Base-by-base conservation (phyloP, 805 yeast genomes). In the Ogataea angusta region DNA sequence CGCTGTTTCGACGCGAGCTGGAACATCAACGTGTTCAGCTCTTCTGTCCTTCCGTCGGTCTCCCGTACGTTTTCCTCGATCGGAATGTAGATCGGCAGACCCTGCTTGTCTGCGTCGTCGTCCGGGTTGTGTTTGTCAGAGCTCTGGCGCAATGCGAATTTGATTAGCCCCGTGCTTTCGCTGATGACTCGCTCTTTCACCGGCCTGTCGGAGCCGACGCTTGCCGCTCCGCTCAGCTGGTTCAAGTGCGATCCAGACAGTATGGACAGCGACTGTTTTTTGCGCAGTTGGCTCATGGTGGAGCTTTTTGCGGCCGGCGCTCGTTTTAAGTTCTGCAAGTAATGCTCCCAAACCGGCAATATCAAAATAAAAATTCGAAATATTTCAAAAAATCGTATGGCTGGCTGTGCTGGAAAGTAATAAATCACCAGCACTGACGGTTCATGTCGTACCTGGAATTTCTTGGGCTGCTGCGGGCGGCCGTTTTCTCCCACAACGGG, bases 1-100 rank as follows among this genome's bases (percentile, higher is more conserved):
- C 80, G 67, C 51, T 78, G 82, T 52, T 80, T 79, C 2, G 70
- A 51, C 0, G 84, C 78, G 36, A 73, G 48, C 30, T 59, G 56
- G 38, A 58, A 67, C 26, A 73, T 51, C 13, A 73, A 12, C 7
- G 46, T 41, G 14, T 38, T 26, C 22, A 34, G 27, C 31, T 42
- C 39, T n/a, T 46, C 33, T 14, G 30, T 12, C 13, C 25, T 15
- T 21, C 17, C 38, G 18, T 9, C 10, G 14, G n/a, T 10, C 8
- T 27, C 18, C 33, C 16, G 29, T 13, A 17, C 40, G 31, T 29
- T 34, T 10, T 35, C 38, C n/a, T 52, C 40, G 25, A 66, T 57
- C 2, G 69, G 70, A 10, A 65, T 56, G 45, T 60, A 62, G 6
- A 67, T 63, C 2, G 71, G 70, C 10, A 68, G 45, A 2, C 67